phyloP scores from a whole-genome alignment of 176 grass and related monocot genomes.

The Hsuehochloa calcarea region DNA sequence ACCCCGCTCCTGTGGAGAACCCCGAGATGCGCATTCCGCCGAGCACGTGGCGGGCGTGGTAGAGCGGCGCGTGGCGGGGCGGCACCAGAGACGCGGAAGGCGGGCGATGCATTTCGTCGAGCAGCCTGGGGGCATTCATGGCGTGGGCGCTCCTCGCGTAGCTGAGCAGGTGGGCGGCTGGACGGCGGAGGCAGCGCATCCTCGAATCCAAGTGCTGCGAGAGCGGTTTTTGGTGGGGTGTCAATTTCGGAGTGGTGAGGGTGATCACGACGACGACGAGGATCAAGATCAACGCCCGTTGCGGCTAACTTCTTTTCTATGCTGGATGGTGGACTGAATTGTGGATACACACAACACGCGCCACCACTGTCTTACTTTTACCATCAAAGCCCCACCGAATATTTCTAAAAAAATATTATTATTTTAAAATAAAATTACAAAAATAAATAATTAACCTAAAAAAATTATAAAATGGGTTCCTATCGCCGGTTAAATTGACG shows the following conservation, averaged over 20 bases:
- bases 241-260: no score
- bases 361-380: no score
- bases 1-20: background rate
- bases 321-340: no score
- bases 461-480: no score
- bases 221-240: background rate
- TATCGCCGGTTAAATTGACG: no score
- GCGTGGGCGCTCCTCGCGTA: background rate
- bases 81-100: background rate
- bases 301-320: no score
- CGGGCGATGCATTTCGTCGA: background rate
- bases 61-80: background rate
- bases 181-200: background rate
- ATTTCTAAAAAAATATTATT: no score
- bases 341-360: no score
- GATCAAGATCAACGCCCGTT: no score
- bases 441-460: no score
- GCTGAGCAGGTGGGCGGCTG: background rate
- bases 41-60: background rate
- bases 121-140: background rate
- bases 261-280: background rate
- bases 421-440: no score
- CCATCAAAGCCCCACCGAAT: no score
- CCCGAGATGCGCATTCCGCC: background rate
- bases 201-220: background rate